Conservation (phyloP, 2,329 filamentous ascomycete genomes). For the Monilinia fructigena region DNA sequence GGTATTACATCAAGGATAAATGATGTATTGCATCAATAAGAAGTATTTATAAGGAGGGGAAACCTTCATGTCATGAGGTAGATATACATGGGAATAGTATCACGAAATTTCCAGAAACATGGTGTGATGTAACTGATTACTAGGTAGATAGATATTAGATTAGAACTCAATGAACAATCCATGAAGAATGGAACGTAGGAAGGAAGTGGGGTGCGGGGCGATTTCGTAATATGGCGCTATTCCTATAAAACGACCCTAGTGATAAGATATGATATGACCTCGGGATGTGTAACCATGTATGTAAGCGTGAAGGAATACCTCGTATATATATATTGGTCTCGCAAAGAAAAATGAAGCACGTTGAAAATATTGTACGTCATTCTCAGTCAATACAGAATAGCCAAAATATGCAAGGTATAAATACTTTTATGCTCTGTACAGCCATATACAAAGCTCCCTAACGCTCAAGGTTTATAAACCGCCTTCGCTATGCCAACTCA, state of each 20-base stretch:
- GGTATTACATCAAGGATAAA: too few species aligned
- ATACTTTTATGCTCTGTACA: constrained; percentile 26
- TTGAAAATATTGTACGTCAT: background rate
- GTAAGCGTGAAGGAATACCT: background rate
- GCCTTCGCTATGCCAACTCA: constrained; percentile 27
- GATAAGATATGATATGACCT: background rate
- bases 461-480: constrained; percentile 27
- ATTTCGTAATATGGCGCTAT: constrained; percentile 19
- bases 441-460: constrained; percentile 23
- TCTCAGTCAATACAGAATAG: constrained; percentile 4
- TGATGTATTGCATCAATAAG: background rate
- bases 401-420: constrained; percentile 15
- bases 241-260: background rate
- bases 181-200: background rate
- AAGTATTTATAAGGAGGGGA: background rate
- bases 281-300: background rate
- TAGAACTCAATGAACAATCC: background rate
- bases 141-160: too few species aligned
- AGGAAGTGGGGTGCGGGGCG: constrained; percentile 19
- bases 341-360: constrained; percentile 3
- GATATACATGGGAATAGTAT: background rate
- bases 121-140: constrained; percentile 7
- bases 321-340: background rate
- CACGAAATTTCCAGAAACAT: background rate
- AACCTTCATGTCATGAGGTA: background rate